Evolutionary conservation across 495 filamentous ascomycete species (phyloP).

Genomic region (Geoglossum glabrum): DNA sequence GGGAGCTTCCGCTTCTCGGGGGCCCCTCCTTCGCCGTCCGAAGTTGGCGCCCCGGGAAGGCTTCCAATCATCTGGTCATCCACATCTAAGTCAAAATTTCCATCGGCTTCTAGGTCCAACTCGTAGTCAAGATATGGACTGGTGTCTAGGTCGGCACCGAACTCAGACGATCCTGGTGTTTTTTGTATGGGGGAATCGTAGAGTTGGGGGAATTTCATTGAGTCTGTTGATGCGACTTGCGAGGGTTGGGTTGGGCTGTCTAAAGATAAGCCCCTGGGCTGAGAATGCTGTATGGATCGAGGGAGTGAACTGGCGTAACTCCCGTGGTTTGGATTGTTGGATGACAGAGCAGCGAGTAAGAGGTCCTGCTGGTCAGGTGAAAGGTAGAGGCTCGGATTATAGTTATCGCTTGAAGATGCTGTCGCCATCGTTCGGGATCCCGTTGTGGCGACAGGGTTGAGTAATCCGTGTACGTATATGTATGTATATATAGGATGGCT

Average conservation of each 20-base stretch:
- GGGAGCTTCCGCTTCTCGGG: slow-evolving; percentile 70
- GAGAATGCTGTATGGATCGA: background rate
- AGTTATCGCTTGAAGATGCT: slow-evolving; percentile 5
- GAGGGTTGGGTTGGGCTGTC: background rate
- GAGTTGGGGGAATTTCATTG: background rate
- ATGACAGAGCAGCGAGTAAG: slow-evolving; percentile 68
- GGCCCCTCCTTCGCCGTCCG: slow-evolving; percentile 39
- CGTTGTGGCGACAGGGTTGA: background rate
- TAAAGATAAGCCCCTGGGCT: background rate
- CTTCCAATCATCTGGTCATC: slow-evolving; percentile 58
- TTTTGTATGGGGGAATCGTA: background rate
- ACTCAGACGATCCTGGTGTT: slow-evolving; percentile 22
- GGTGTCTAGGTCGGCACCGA: slow-evolving; percentile 35
- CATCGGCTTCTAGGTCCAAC: slow-evolving; percentile 51
- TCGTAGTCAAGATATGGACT: slow-evolving; percentile 74
- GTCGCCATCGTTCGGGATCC: background rate
- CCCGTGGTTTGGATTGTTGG: slow-evolving; percentile 32
- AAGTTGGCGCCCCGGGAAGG: slow-evolving; percentile 34
- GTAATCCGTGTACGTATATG: too few relatives aligned
- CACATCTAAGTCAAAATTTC: slow-evolving; percentile 97
- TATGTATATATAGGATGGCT: background rate
- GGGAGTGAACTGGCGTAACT: background rate
- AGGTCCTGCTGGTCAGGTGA: slow-evolving; percentile 77
- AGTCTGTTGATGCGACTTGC: background rate
- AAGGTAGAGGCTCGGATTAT: slow-evolving; percentile 34